Evolutionary conservation across 129 eudicot species (phyloP), one percentile per base, ranked within the genome.

Genomic region (Arctium minus): DNA sequence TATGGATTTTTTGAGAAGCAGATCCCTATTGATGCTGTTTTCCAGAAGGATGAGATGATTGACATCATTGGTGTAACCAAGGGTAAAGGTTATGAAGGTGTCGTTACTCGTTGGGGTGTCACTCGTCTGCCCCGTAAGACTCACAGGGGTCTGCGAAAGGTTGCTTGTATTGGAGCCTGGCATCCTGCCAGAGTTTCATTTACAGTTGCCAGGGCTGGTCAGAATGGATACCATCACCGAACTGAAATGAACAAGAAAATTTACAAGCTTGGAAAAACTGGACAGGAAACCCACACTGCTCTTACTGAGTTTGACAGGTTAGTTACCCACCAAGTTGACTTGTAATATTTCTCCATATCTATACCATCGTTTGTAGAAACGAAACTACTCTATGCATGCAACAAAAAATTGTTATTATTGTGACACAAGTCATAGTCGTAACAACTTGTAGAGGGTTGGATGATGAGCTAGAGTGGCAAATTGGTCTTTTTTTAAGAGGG

Each of bases 81-180:
- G 80, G 97, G 97, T 74, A 92, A 92, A 79, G 97, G 97, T 70
- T 92, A 89, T 38, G 97, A 92, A 81, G 97, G 97, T 84, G 97
- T 92, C 0, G 96, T 91, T 17, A 91, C 96, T 64, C 93, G 96
- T 79, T 91, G 96, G 96, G 96, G 96, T 73, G 96, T 91, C 1
- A 91, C 96, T 18, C 90, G 92, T 42, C 87, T 89, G 30, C 90
- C 96, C 5, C 90, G 96, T 9, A 91, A 91, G 89, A 91, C 96
- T 60, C 96, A 91, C 88, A 88, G 96, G 62, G 96, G 96, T 82
- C 91, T 91, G 62, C 93, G 96, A 40, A 91, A 91, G 84, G 96
- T 91, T 76, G 97, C 97, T 6, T 92, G 96, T 88, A 91, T 91
- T 70, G 96, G 96, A 79, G 93, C 96, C 1, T 89, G 93, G 93